Percentiles rank a stretch among this genome's conserved stretches.
Evolutionary conservation across 2,329 filamentous ascomycete genomes (phyloP).

Genomic region (Alternaria infectoria): DNA sequence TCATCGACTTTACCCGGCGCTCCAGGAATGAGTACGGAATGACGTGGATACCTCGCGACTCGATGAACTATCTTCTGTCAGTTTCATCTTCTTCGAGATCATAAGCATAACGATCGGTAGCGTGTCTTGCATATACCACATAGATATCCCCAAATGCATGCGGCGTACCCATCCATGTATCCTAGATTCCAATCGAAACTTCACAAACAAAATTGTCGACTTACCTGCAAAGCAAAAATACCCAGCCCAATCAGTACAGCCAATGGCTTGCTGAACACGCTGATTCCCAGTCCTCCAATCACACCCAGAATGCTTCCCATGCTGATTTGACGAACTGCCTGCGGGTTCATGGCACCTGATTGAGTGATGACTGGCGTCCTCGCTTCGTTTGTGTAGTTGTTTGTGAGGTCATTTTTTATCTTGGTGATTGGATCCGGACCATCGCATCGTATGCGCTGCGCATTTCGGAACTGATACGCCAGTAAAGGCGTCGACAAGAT

Average conservation of each 20-base stretch:
- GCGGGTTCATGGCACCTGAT: slow-evolving; percentile 50
- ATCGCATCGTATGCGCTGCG: slow-evolving; percentile 47
- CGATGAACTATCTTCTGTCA: slow-evolving; percentile 52
- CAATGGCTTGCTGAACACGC: slow-evolving; percentile 73
- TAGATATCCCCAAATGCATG: slow-evolving; percentile 11
- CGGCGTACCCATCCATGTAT: not conserved
- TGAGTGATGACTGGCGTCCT: slow-evolving; percentile 47
- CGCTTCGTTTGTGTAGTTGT: slow-evolving; percentile 48
- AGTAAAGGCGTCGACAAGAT: slow-evolving; percentile 43
- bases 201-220: slow-evolving; percentile 19
- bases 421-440: slow-evolving; percentile 41
- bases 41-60: slow-evolving; percentile 59
- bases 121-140: slow-evolving; percentile 3
- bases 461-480: slow-evolving; percentile 30
- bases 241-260: slow-evolving; percentile 70
- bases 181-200: not conserved
- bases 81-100: slow-evolving; percentile 4
- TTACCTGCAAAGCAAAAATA: slow-evolving; percentile 68
- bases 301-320: slow-evolving; percentile 54
- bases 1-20: slow-evolving; percentile 57
- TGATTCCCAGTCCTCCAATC: slow-evolving; percentile 66
- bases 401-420: slow-evolving; percentile 46
- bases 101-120: slow-evolving; percentile 16
- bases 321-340: slow-evolving; percentile 53
- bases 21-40: slow-evolving; percentile 58